Percentiles rank a stretch among this genome's conserved stretches.
These are phyloP conservation scores for Solanum tarijense DNA, from an alignment of 257 asterid species.

Conservation along the genomic window DNA sequence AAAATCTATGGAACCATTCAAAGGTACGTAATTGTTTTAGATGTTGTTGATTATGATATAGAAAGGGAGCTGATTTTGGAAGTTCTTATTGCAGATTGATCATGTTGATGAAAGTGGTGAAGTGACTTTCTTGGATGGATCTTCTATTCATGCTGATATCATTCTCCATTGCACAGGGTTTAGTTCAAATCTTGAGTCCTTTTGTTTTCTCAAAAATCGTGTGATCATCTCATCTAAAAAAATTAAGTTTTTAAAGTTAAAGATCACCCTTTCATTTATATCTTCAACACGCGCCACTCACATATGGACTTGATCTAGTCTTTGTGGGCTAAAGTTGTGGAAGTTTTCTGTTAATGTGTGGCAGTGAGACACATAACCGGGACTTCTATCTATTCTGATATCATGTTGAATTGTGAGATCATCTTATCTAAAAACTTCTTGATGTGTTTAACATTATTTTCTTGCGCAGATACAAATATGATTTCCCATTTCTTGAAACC, in stretches of 20 bases:
- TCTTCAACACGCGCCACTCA: too few relatives aligned
- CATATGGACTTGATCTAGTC: background rate
- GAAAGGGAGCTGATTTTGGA: background rate
- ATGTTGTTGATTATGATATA: background rate
- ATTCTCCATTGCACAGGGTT: constrained; percentile 66
- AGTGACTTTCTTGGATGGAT: constrained; percentile 45
- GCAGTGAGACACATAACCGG: background rate
- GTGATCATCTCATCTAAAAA: background rate
- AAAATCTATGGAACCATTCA: constrained; percentile 17
- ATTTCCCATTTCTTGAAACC: constrained; percentile 46
- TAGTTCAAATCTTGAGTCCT: background rate
- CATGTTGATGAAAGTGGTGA: constrained; percentile 38
- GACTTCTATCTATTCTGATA: background rate
- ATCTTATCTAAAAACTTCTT: background rate
- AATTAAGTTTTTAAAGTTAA: background rate
- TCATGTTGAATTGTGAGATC: background rate
- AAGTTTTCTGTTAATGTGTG: background rate
- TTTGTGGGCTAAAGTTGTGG: background rate
- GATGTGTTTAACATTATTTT: background rate
- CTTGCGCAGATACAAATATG: constrained; percentile 31
- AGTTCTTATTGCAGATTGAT: constrained; percentile 16
- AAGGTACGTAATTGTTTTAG: background rate
- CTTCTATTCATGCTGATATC: constrained; percentile 29
- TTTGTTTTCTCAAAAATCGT: too few relatives aligned
- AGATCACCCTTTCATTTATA: too few relatives aligned